Evolutionary conservation across 345 rosid species (phyloP).

Genomic region (Stellera chamaejasme): DNA sequence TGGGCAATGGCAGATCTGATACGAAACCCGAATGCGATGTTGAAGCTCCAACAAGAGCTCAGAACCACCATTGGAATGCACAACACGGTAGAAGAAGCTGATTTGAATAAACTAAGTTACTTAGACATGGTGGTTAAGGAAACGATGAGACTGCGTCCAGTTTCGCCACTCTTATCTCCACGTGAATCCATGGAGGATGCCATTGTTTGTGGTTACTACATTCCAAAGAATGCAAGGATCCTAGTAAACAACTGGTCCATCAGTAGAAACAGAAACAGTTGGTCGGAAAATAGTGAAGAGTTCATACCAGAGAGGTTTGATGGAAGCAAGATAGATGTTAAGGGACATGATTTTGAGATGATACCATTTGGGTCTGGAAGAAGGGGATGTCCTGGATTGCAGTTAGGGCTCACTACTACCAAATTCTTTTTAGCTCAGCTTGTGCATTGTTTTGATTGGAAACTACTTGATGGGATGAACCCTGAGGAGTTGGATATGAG

Average conservation of each 20-base stretch:
- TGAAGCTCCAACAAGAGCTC: slow-evolving; percentile 17
- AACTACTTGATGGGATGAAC: too few species aligned
- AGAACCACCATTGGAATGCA: slow-evolving; percentile 10
- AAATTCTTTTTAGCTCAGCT: too few species aligned
- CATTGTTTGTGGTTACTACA: slow-evolving; percentile 8
- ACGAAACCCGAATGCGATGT: slow-evolving; percentile 15
- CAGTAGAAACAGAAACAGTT: slow-evolving; percentile 3
- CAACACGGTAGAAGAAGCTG: slow-evolving; percentile 12
- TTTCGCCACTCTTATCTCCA: slow-evolving; percentile 1
- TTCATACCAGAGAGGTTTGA: slow-evolving; percentile 4
- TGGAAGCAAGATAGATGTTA: not conserved
- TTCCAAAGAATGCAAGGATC: slow-evolving; percentile 14
- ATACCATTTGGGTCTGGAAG: too few species aligned
- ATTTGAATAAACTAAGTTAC: not conserved
- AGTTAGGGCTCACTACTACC: too few species aligned
- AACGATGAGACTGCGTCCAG: not conserved
- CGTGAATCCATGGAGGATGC: slow-evolving; percentile 13
- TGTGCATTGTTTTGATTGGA: too few species aligned
- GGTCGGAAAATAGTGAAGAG: slow-evolving; percentile 11
- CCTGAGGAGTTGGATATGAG: not conserved
- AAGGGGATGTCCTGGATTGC: too few species aligned
- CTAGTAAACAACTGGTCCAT: slow-evolving; percentile 14
- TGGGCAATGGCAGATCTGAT: slow-evolving; percentile 26
- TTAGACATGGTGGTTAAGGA: too few species aligned
- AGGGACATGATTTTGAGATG: not conserved